These are phyloP conservation scores for Yamadazyma philogaea DNA, from an alignment of 805 yeast species.

Conservation along the genomic window DNA sequence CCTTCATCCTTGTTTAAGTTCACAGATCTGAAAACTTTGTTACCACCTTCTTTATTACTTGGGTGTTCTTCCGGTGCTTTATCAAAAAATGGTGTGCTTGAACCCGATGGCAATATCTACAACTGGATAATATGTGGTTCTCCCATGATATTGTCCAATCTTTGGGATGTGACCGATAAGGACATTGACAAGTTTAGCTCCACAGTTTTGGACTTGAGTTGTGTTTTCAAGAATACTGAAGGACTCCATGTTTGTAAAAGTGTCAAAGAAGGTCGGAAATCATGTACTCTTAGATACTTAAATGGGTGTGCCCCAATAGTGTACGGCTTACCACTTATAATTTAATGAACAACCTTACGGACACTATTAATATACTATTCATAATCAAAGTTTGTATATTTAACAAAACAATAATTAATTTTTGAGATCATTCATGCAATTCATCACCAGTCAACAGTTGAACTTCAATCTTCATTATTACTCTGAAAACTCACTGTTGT, in stretches of 20 bases:
- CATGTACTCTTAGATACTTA: conserved; percentile 66
- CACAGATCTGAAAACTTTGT: conserved; percentile 23
- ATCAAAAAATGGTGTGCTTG: conserved; percentile 54
- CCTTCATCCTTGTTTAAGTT: conserved; percentile 44
- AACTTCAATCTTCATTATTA: background rate
- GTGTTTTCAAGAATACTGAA: conserved; percentile 36
- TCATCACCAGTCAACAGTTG: background rate
- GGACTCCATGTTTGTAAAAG: conserved; percentile 50
- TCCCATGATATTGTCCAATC: conserved; percentile 76
- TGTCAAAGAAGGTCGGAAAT: conserved; percentile 57
- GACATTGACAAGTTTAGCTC: conserved; percentile 82
- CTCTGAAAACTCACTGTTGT: background rate
- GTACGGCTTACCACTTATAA: conserved; percentile 73
- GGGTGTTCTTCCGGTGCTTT: conserved; percentile 91
- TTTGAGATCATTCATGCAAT: background rate
- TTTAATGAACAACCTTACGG: background rate
- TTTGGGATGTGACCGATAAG: conserved; percentile 97
- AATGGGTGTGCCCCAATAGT: conserved; percentile 93
- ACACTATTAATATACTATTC: background rate
- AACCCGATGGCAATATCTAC: conserved; percentile 72
- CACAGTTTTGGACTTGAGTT: conserved; percentile 63
- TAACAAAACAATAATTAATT: background rate
- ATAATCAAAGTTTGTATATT: background rate
- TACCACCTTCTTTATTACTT: conserved; percentile 65
- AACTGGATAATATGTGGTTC: conserved; percentile 78